phyloP scores from a whole-genome alignment of 148 eudicot genomes.

The Silene conica region DNA sequence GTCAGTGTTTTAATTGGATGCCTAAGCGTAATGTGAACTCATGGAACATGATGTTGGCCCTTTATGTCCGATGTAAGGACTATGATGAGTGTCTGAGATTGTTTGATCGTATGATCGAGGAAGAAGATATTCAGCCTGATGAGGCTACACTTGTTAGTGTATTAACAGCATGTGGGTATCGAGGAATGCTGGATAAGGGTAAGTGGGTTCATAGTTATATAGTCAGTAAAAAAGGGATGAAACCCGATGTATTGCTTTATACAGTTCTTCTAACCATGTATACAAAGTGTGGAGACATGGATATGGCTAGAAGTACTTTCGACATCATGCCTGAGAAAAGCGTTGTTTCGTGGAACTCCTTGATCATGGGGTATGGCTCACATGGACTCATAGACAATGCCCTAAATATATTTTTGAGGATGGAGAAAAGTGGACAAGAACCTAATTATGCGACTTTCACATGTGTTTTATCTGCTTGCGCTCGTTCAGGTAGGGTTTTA shows the following conservation, averaged over 20 bases:
- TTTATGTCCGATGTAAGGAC: conserved; percentile 42
- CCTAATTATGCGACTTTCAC: conserved; percentile 50
- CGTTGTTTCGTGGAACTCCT: conserved; percentile 58
- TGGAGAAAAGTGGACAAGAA: conserved; percentile 36
- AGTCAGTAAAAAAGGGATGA: conserved; percentile 23
- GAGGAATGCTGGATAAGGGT: conserved; percentile 39
- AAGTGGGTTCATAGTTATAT: conserved; percentile 45
- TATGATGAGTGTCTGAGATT: conserved; percentile 38
- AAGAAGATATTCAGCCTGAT: conserved; percentile 30
- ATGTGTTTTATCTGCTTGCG: conserved; percentile 48
- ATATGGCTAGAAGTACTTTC: conserved; percentile 41
- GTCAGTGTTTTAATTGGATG: conserved; percentile 45
- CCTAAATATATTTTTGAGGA: conserved; percentile 34
- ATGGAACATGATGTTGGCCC: conserved; percentile 51
- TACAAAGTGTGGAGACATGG: conserved; percentile 57
- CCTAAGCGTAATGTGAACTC: conserved; percentile 40
- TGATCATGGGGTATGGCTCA: conserved; percentile 57
- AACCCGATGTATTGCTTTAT: conserved; percentile 46
- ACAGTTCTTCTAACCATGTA: conserved; percentile 62
- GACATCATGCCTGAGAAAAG: conserved; percentile 47
- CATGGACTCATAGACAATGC: conserved; percentile 47
- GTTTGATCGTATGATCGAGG: conserved; percentile 45
- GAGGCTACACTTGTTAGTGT: conserved; percentile 55
- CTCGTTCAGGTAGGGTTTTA: conserved; percentile 47
- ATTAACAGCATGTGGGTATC: conserved; percentile 45